Base-by-base conservation (phyloP, 2,329 filamentous ascomycete genomes). In the Chrysoporthe puriensis region DNA sequence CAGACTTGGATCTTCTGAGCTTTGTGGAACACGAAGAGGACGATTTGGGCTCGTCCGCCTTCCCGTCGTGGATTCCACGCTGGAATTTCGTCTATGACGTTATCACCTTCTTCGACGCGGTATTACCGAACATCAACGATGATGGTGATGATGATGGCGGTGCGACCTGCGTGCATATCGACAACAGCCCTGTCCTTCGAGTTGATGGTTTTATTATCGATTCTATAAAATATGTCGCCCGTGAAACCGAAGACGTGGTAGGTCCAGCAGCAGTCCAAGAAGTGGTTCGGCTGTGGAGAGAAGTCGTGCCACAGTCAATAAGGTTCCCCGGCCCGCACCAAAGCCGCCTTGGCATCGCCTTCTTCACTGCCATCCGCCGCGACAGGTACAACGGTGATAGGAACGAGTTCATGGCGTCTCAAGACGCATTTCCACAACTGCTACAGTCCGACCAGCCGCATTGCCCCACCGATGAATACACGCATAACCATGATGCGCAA, bases 21-120 rank as follows among this genome's bases (percentile, higher is more conserved):
- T 66, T 4, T 16, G 60, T 63, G 36, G 26, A 50, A 13, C 50
- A 63, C 26, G 43, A 82, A 71, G 69, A 82, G 80, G 21, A 82
- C 8, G 57, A 60, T 8, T 40, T 44, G 70, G 58, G 81, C 80
- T 64, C 79, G 77, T 50, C 79, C 0, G 2, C 14, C 32, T 60
- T 82, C 76, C 50, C 65, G 2, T 66, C 65, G 7, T 66, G 59
- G 65, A 46, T 63, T 16, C 65, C 65, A 40, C 64, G 64, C 42
- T 66, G 64, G 64, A 50, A 66, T 32, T 26, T 14, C 43, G 43
- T 32, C 21, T 2, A 9, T 34, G 5, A 7, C 1, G 4, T 18
- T 16, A 1, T 40, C 6, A 5, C 6, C 6, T 14, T 14, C 26
- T 5, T 3, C 57, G 7, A 2, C 2, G 14, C 13, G 2, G 18